These are phyloP conservation scores for Pleurotus tuber-regium DNA, from an alignment of 768 basidiomycete species.

Conservation along the genomic window DNA sequence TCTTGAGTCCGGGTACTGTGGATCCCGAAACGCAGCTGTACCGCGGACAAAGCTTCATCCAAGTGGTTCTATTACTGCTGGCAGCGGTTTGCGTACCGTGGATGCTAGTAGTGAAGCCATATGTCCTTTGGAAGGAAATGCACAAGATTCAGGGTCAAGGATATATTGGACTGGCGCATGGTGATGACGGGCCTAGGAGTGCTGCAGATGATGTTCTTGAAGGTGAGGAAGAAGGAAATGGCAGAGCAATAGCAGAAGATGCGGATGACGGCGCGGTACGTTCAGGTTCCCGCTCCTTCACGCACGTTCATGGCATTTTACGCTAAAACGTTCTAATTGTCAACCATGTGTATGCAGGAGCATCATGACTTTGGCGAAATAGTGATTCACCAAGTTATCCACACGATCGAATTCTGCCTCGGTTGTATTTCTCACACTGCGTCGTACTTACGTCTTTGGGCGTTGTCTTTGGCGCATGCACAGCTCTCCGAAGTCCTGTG, in stretches of 20 bases:
- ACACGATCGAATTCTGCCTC: conserved; percentile 98
- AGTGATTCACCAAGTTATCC: conserved; percentile 95
- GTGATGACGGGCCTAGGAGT: conserved; percentile 50
- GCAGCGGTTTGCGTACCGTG: conserved; percentile 92
- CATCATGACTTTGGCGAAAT: conserved; percentile 93
- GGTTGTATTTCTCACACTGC: conserved; percentile 99
- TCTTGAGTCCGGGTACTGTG: conserved; percentile 84
- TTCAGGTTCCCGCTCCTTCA: conserved; percentile 22
- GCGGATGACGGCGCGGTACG: conserved; percentile 73
- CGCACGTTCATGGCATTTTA: conserved; percentile 15
- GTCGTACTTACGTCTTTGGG: conserved; percentile 93
- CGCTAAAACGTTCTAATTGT: conserved; percentile 7
- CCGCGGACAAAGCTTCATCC: conserved; percentile 82
- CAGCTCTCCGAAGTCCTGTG: conserved; percentile 95
- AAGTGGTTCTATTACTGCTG: conserved; percentile 71
- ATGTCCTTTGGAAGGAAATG: conserved; percentile 88
- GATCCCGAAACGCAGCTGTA: conserved; percentile 72
- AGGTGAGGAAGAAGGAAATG: conserved; percentile 81
- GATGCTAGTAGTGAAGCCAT: conserved; percentile 92
- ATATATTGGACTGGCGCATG: conserved; percentile 67
- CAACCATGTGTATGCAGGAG: conserved; percentile 42
- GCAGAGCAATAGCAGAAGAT: conserved; percentile 70
- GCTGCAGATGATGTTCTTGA: conserved; percentile 63
- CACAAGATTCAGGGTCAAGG: conserved; percentile 80
- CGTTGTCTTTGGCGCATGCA: conserved; percentile 95